Evolutionary conservation across 2,329 filamentous ascomycete species (phyloP), one percentile per base, ranked within the genome.

Genomic region (Xylariaceae sp.): DNA sequence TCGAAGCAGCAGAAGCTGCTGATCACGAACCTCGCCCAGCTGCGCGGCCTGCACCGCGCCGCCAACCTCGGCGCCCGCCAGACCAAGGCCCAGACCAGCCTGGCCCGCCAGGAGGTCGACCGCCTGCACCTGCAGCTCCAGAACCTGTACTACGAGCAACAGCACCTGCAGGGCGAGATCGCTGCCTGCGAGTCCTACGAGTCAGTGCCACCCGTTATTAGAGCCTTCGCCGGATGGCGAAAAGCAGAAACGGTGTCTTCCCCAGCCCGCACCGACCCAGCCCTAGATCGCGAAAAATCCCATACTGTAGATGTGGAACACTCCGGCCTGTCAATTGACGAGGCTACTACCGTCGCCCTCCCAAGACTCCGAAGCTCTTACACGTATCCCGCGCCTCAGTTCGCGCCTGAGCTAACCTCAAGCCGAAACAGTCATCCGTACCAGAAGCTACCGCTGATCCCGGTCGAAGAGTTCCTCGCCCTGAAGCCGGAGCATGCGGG

Each of bases 111-210:
- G 50, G 87, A 94, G 60, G 87, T 96, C 44, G 92, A 98, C 56
- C 77, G 81, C 31, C 69, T 98, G 40, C 89, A 96, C 56, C 70
- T 98, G 23, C 85, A 94, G 53, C 70, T 98, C 35, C 90, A 96
- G 61, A 98, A 98, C 53, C 66, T 98, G 6, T 93, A 92, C 58
- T 98, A 98, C 55, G 90, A 98, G 60, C 89, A 96, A 63, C 72
- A 86, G 35, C 88, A 95, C 59, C 65, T 98, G 35, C 78, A 84
- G 44, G 85, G 85, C 31, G 92, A 98, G 61, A 96, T 98, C 40
- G 68, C 76, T 1, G 87, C 85, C 7, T 96, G 92, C 58, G 85
- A 94, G 55, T 83, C 80, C 32, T 95, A 93, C 50, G 85, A 94
- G 87, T 94, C 64, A 42, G 84, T 73, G 10, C 16, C 28, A 36